Evolutionary conservation across 331 rosid species (phyloP), one percentile per base, ranked within the genome.

Genomic region (Stylosanthes scabra): DNA sequence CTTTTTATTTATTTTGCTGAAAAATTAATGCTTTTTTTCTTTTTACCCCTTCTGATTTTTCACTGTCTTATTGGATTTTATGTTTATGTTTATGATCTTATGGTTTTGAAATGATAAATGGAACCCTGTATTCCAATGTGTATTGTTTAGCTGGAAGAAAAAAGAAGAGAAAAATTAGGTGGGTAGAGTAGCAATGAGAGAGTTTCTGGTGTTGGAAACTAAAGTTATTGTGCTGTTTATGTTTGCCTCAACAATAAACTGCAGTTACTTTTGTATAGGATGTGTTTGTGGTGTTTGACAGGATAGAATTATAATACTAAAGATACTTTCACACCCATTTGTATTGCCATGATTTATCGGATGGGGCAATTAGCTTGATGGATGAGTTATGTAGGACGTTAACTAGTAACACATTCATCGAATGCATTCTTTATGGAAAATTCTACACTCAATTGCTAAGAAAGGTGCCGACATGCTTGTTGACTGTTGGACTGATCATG

Each of bases 391-490:
- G n/a, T 68, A 8, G 64, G 34, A 20, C 40, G 14, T 29, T 42
- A 62, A 3, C 47, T 25, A 46, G 63, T 8, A 14, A 37, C 57
- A 9, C 51, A 68, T 74, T 80, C 15, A 12, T 15, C 58, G 42
- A 39, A 25, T 27, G 25, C 46, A 59, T 4, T 12, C 39, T 34
- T 54, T 49, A 34, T 27, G 66, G 8, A 25, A 66, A 52, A 47
- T 72, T 6, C 9, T 40, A 49, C 16, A 39, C 28, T 29, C 31
- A 12, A 28, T 10, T 58, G 50, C 62, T 14, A n/a, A 14, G 15
- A 72, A 72, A 47, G 42, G 60, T 49, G 16, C 61, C 60, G 39
- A 20, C 47, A 15, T 49, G 39, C 28, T 72, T 61, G 62, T 15
- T 8, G 39, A 59, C 39, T 59, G 9, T 14, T 9, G 46, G 46